Evolutionary conservation across 768 basidiomycete genomes (phyloP).

Genomic region (Lactarius sp.): DNA sequence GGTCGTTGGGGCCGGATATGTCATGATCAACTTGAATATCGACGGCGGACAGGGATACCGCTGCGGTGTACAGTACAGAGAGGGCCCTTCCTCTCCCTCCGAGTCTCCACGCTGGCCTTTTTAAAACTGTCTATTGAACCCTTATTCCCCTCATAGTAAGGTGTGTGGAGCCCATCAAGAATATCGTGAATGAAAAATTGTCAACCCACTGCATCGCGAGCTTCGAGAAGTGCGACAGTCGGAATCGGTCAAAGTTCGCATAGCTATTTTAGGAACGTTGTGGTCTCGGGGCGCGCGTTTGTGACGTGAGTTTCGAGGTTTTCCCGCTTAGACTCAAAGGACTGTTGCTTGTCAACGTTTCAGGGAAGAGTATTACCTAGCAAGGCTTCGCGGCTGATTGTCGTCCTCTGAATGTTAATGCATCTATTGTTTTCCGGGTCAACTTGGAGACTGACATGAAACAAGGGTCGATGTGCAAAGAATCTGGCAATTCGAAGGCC

Average conservation of each 20-base stretch:
- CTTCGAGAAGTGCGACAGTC: not conserved
- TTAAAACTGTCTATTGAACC: not conserved
- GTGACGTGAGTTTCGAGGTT: too few relatives aligned
- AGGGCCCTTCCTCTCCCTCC: not conserved
- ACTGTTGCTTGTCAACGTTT: too few relatives aligned
- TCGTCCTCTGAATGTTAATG: too few relatives aligned
- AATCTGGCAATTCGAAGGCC: not conserved
- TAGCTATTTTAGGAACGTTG: not conserved
- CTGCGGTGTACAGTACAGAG: too few relatives aligned
- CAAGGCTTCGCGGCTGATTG: too few relatives aligned
- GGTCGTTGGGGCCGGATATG: not conserved
- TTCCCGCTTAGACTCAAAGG: too few relatives aligned
- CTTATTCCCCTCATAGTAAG: not conserved
- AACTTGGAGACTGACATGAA: too few relatives aligned
- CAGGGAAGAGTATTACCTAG: too few relatives aligned
- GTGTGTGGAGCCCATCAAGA: not conserved
- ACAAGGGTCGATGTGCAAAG: not conserved
- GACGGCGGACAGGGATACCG: too few relatives aligned
- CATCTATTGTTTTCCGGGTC: too few relatives aligned
- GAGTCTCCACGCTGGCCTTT: not conserved
- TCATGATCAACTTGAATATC: not conserved
- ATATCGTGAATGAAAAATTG: not conserved
- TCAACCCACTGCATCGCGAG: not conserved
- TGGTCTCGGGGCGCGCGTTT: too few relatives aligned
- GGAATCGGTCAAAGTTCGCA: not conserved